Base-by-base conservation (phyloP, 352 stramenopile species). In the Globisporangium sylvaticum region DNA sequence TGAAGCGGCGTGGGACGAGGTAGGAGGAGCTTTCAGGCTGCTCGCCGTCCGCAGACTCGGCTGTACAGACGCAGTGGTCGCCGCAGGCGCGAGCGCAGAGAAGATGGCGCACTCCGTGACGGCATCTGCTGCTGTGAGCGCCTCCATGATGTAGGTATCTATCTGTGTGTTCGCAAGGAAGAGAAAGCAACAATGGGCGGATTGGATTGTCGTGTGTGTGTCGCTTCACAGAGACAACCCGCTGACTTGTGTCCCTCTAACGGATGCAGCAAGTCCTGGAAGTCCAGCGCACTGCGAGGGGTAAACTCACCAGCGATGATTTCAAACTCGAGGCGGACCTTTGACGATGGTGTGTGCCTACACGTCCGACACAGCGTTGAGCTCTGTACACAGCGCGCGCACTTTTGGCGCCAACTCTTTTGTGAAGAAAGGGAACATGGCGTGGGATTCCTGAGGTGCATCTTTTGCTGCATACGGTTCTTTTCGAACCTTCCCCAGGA, bases 101-200 rank as follows among this genome's bases (percentile, higher is more conserved):
- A 89, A 89, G 66, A 89, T 78, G 50, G 74, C 65, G 62, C 69
- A 60, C 63, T 89, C 80, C 15, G 70, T 75, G 61, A 87, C 78
- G 71, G 81, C 58, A 42, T 55, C 39, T 1, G 15, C 58, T 15
- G 34, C 20, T 15, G 25, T 7, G 39, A 64, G 58, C 15, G 25
- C 24, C 15, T 64, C 58, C 58, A 64, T 64, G 12, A 22, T 50
- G 8, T n/a, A 20, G 39, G 9, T 34, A 34, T 34, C 31, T 34
- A 34, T 34, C 31, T 34, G 6, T 34, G 5, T 34, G n/a, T n/a
- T n/a, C n/a, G n/a, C n/a, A n/a, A n/a, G n/a, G n/a, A n/a, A n/a
- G n/a, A n/a, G 31, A 34, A 34, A 6, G 31, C 6, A 34, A 34
- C 5, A 34, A 34, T 34, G 31, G 6, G 31, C 31, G 34, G 34